Evolutionary conservation across 2,329 filamentous ascomycete species (phyloP).

Genomic region (Fusarium burgessii): DNA sequence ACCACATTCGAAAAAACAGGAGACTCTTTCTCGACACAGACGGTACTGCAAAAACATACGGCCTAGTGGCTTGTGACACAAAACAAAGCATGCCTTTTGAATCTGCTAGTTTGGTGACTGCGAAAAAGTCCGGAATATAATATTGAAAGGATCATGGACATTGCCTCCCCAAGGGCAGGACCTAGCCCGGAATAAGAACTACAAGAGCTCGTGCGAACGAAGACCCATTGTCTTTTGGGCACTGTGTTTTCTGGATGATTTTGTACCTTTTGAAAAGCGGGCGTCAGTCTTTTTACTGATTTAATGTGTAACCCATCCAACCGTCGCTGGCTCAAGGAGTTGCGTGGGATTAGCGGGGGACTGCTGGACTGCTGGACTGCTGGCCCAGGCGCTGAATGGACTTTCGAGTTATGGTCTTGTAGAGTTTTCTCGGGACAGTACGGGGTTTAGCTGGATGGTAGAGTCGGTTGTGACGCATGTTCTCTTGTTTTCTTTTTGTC

Average conservation of each 20-base stretch:
- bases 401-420: neutral
- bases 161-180: conserved; percentile 4
- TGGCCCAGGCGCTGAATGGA: neutral
- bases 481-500: neutral
- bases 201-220: neutral
- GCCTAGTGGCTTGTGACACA: conserved; percentile 7
- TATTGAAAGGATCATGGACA: conserved; percentile 6
- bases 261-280: neutral
- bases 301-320: neutral
- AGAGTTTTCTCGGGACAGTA: neutral
- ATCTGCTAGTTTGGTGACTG: neutral
- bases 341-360: neutral
- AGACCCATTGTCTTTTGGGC: neutral
- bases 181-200: conserved; percentile 1
- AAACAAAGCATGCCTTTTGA: neutral
- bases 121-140: neutral
- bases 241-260: neutral
- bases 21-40: neutral
- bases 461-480: conserved; percentile 1
- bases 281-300: neutral
- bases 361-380: neutral
- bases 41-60: neutral
- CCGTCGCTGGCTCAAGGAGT: neutral
- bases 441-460: neutral
- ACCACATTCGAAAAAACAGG: conserved; percentile 3